A percentile compares a stretch with the other conserved stretches of the same genome.
Conservation (phyloP, 345 rosid species). For the Linum tenue region DNA sequence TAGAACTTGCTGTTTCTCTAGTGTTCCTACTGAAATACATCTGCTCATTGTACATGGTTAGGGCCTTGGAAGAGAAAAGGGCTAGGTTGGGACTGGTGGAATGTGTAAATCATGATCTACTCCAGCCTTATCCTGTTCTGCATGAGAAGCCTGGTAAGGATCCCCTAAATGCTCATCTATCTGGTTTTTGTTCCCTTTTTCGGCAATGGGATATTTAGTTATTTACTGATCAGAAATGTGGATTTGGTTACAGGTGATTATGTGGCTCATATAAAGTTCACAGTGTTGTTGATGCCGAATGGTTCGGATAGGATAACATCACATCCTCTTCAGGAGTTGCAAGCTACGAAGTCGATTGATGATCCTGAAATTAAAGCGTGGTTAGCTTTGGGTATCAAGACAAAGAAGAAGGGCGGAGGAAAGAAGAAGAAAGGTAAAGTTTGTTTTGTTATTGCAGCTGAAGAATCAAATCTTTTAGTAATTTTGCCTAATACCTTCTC, state of each 20-base stretch:
- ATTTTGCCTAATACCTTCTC: too few relatives aligned
- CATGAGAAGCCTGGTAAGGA: slow-evolving; percentile 83
- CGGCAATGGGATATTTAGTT: too few relatives aligned
- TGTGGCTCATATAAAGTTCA: slow-evolving; percentile 89
- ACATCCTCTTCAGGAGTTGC: slow-evolving; percentile 68
- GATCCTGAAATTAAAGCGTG: slow-evolving; percentile 95
- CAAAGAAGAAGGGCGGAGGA: slow-evolving; percentile 96
- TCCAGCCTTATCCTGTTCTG: slow-evolving; percentile 95
- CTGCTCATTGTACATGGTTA: slow-evolving; percentile 3
- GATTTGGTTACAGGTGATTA: slow-evolving; percentile 48
- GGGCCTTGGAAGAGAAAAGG: slow-evolving; percentile 97
- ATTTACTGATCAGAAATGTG: too few relatives aligned
- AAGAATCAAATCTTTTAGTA: too few relatives aligned
- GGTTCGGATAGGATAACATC: slow-evolving; percentile 90
- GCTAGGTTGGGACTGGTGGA: slow-evolving; percentile 89
- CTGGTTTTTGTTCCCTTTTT: neutral
- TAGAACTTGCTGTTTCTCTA: neutral
- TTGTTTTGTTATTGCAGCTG: too few relatives aligned
- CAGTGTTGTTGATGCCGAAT: slow-evolving; percentile 89
- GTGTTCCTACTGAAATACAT: neutral
- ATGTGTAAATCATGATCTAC: slow-evolving; percentile 89
- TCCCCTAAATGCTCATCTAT: neutral
- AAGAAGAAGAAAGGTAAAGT: slow-evolving; percentile 89
- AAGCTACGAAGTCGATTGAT: slow-evolving; percentile 59
- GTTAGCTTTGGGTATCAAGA: slow-evolving; percentile 83